These are phyloP conservation scores for Cyberlindnera bimundalis DNA, from an alignment of 805 yeast species.

Conservation along the genomic window DNA sequence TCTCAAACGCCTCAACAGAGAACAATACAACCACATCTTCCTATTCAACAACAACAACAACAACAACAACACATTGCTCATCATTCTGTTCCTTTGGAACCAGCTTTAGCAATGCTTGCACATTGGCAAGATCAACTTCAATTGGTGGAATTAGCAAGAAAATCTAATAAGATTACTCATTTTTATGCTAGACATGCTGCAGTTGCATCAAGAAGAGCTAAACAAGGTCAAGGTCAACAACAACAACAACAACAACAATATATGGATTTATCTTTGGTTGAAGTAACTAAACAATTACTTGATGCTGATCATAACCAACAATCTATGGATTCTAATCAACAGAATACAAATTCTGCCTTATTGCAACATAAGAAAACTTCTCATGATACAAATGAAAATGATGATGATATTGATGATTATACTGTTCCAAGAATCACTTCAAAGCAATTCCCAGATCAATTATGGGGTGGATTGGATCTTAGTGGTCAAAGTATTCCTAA, in stretches of 20 bases:
- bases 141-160: conserved; percentile 67
- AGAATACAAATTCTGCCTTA: conserved; percentile 21
- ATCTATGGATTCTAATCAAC: conserved; percentile 7
- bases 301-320: conserved; percentile 24
- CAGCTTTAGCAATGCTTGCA: conserved; percentile 33
- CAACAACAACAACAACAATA: conserved; percentile 16
- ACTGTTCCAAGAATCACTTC: conserved; percentile 63
- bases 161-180: conserved; percentile 60
- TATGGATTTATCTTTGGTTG: conserved; percentile 30
- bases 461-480: conserved; percentile 92
- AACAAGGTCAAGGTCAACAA: conserved; percentile 20
- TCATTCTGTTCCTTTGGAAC: conserved; percentile 33
- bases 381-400: conserved; percentile 34
- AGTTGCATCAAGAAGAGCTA: conserved; percentile 46
- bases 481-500: conserved; percentile 82
- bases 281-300: conserved; percentile 37
- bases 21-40: conserved; percentile 31
- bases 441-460: conserved; percentile 55
- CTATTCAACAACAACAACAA: conserved; percentile 30
- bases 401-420: conserved; percentile 46
- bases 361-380: conserved; percentile 39
- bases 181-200: conserved; percentile 85
- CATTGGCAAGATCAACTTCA: conserved; percentile 82
- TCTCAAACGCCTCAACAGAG: conserved; percentile 32
- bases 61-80: conserved; percentile 16